Percentiles rank a stretch among this genome's conserved stretches.
phyloP scores from a whole-genome alignment of 192 early-diverging fungal species.

The Backusella macrospora region DNA sequence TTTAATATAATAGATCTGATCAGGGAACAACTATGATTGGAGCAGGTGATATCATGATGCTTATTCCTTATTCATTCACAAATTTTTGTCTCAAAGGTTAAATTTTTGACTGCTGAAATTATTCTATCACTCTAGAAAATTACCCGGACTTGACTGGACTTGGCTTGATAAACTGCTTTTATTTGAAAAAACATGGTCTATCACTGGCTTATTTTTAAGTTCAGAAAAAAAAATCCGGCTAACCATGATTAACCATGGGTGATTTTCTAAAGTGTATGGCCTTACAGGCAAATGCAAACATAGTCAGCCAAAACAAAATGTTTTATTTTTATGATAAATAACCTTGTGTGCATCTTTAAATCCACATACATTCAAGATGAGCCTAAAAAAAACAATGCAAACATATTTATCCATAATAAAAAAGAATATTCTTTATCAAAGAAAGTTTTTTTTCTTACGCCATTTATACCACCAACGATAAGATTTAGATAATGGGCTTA shows the following conservation, averaged over 20 bases:
- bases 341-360: not conserved
- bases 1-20: conserved; percentile 2
- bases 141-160: too few relatives aligned
- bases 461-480: not conserved
- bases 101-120: conserved; percentile 14
- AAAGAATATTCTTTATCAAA: not conserved
- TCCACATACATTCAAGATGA: not conserved
- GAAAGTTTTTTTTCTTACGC: too few relatives aligned
- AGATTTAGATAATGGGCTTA: not conserved
- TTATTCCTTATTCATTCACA: not conserved
- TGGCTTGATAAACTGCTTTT: too few relatives aligned
- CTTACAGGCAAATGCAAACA: not conserved
- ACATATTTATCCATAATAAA: not conserved
- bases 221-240: too few relatives aligned
- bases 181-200: too few relatives aligned
- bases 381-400: not conserved
- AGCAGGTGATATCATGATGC: not conserved
- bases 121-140: too few relatives aligned
- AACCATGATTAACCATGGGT: too few relatives aligned
- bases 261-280: too few relatives aligned
- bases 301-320: not conserved
- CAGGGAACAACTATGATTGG: conserved; percentile 1
- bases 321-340: not conserved
- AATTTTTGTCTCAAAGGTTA: conserved; percentile 8
- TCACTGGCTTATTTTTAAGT: too few relatives aligned